These are phyloP conservation scores for Apiotrichum siamense DNA, from an alignment of 1,284 basidiomycete genomes.

Conservation along the genomic window DNA sequence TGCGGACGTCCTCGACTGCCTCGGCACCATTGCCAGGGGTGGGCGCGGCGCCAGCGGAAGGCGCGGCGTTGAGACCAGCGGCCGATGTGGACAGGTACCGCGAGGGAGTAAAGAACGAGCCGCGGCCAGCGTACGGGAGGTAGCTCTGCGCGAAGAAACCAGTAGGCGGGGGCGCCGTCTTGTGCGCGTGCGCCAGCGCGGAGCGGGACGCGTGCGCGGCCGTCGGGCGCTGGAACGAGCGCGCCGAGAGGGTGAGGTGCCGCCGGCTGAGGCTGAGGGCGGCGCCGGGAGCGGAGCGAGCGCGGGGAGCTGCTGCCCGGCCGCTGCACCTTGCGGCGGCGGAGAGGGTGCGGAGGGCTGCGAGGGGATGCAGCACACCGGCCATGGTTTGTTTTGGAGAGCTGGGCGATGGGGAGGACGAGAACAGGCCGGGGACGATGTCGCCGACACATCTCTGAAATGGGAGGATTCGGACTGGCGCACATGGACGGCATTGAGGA, in stretches of 20 bases:
- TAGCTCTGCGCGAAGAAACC: conserved; percentile 12
- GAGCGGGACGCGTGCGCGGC: not conserved
- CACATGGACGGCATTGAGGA: not conserved
- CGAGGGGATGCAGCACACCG: conserved; percentile 7
- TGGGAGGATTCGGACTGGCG: not conserved
- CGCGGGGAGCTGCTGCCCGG: not conserved
- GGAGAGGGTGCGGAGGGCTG: conserved; percentile 10
- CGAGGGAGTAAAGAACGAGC: conserved; percentile 17
- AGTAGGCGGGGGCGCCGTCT: not conserved
- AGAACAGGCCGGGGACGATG: not conserved
- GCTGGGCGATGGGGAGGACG: not conserved
- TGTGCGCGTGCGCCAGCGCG: not conserved
- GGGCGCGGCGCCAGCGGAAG: not conserved
- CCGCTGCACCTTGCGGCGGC: conserved; percentile 4
- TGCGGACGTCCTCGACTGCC: conserved; percentile 51
- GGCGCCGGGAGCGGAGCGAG: not conserved
- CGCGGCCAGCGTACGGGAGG: conserved; percentile 7
- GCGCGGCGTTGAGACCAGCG: not conserved
- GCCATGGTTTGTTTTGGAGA: not conserved
- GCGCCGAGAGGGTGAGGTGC: not conserved
- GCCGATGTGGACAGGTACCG: conserved; percentile 7
- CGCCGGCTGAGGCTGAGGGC: not conserved
- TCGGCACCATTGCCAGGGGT: too few species aligned
- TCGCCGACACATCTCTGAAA: not conserved
- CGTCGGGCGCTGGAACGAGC: not conserved